A percentile compares a stretch with the other conserved stretches of the same genome.
Evolutionary conservation across 2,329 filamentous ascomycete genomes (phyloP).

Genomic region (Neurospora sp.): DNA sequence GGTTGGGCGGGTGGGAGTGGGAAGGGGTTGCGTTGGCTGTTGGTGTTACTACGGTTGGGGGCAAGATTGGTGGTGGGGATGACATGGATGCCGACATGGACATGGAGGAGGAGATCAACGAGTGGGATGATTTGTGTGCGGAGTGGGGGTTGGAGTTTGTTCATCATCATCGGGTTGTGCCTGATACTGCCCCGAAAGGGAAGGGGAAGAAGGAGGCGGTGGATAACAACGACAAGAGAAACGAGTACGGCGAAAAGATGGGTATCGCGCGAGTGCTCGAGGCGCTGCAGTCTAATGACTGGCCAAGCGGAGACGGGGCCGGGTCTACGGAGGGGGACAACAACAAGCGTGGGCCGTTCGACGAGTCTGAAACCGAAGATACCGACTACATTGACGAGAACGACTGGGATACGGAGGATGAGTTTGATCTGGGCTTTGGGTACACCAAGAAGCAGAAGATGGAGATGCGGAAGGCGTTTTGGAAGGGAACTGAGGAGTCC

Average conservation of each 20-base stretch:
- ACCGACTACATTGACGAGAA: conserved; percentile 4
- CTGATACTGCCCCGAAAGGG: background rate
- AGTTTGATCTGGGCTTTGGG: conserved; percentile 41
- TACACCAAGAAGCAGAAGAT: conserved; percentile 44
- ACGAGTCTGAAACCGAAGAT: conserved; percentile 17
- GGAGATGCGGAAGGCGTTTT: conserved; percentile 42
- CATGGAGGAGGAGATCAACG: conserved; percentile 35
- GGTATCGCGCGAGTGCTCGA: conserved; percentile 50
- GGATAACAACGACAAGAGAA: conserved; percentile 32
- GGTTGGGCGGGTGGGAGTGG: conserved; percentile 53
- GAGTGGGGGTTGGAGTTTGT: conserved; percentile 55
- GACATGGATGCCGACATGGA: conserved; percentile 7
- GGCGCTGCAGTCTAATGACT: conserved; percentile 57
- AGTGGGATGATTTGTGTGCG: conserved; percentile 52
- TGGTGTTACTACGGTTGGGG: conserved; percentile 33
- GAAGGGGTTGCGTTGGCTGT: conserved; percentile 54
- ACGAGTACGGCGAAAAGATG: conserved; percentile 52
- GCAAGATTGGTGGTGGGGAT: background rate
- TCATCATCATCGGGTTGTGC: conserved; percentile 27
- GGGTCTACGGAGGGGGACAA: conserved; percentile 19
- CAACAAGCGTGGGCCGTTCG: conserved; percentile 17
- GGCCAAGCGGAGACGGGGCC: conserved; percentile 30
- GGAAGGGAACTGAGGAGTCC: conserved; percentile 21
- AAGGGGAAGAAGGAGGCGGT: conserved; percentile 21
- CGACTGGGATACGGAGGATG: conserved; percentile 21